Percentiles rank a stretch among this genome's conserved stretches.
These are phyloP conservation scores for Purpureocillium lavendulum DNA, from an alignment of 2,329 filamentous ascomycete genomes.

Conservation along the genomic window DNA sequence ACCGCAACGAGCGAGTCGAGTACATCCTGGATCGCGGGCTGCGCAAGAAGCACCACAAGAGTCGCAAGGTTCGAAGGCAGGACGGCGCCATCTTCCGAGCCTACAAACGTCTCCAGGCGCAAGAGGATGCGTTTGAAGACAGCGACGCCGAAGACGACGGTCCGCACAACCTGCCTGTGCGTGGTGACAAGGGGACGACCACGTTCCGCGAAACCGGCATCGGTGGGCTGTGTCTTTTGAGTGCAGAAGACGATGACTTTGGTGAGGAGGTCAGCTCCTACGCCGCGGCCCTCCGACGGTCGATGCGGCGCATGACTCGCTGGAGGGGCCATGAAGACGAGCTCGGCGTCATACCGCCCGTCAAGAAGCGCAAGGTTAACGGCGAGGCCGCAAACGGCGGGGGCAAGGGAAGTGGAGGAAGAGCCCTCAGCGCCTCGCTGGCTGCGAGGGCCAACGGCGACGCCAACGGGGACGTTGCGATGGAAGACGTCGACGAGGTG, in stretches of 20 bases:
- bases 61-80: constrained; percentile 51
- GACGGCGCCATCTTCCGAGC: constrained; percentile 62
- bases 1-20: constrained; percentile 71
- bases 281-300: constrained; percentile 56
- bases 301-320: constrained; percentile 55
- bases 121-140: constrained; percentile 49
- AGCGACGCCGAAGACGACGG: constrained; percentile 50
- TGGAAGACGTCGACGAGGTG: constrained; percentile 46
- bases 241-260: constrained; percentile 60
- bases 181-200: constrained; percentile 19
- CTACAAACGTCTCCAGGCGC: constrained; percentile 52
- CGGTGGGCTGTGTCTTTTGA: constrained; percentile 55
- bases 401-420: constrained; percentile 5
- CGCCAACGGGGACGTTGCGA: constrained; percentile 33
- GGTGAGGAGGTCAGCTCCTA: constrained; percentile 66
- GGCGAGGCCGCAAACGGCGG: constrained; percentile 1
- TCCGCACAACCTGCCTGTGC: constrained; percentile 20
- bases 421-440: not conserved
- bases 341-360: constrained; percentile 36
- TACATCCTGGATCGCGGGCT: constrained; percentile 72
- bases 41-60: constrained; percentile 54
- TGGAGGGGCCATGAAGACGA: constrained; percentile 48
- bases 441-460: constrained; percentile 21
- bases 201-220: constrained; percentile 49
- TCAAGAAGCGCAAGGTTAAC: constrained; percentile 28